Evolutionary conservation across 352 stramenopile genomes (phyloP).

Genomic region (Phytophthora kernoviae): DNA sequence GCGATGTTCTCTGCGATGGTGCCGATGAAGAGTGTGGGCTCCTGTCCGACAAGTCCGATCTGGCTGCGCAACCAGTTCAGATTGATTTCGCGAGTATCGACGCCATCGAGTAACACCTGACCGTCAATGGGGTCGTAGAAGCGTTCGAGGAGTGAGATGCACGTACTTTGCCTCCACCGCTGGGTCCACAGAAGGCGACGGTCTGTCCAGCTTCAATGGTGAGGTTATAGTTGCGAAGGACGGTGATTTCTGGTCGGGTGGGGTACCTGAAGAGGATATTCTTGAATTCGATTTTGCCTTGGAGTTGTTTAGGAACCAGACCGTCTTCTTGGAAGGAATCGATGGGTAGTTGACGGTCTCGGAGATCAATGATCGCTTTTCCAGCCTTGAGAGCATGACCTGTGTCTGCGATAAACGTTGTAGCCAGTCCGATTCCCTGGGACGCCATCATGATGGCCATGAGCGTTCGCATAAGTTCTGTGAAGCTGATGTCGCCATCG

Average conservation of each 20-base stretch:
- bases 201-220: constrained; percentile 63
- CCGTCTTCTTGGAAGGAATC: constrained; percentile 36
- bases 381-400: constrained; percentile 72
- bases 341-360: constrained; percentile 31
- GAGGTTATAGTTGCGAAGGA: constrained; percentile 85
- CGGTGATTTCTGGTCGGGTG: constrained; percentile 46
- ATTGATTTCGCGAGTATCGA: constrained; percentile 71
- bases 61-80: constrained; percentile 46
- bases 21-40: constrained; percentile 53
- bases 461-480: constrained; percentile 46
- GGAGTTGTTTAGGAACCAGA: constrained; percentile 7
- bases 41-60: constrained; percentile 58
- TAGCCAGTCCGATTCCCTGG: constrained; percentile 25
- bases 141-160: constrained; percentile 45
- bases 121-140: constrained; percentile 64
- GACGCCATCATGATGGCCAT: constrained; percentile 48
- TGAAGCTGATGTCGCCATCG: constrained; percentile 38
- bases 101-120: constrained; percentile 68
- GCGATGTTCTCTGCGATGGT: constrained; percentile 61
- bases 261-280: constrained; percentile 80
- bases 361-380: constrained; percentile 29
- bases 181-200: constrained; percentile 52
- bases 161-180: constrained; percentile 48
- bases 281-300: constrained; percentile 51
- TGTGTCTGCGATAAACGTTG: constrained; percentile 30